These are phyloP conservation scores for Fraxinus velutina DNA, from an alignment of 305 asterid species.

Conservation along the genomic window DNA sequence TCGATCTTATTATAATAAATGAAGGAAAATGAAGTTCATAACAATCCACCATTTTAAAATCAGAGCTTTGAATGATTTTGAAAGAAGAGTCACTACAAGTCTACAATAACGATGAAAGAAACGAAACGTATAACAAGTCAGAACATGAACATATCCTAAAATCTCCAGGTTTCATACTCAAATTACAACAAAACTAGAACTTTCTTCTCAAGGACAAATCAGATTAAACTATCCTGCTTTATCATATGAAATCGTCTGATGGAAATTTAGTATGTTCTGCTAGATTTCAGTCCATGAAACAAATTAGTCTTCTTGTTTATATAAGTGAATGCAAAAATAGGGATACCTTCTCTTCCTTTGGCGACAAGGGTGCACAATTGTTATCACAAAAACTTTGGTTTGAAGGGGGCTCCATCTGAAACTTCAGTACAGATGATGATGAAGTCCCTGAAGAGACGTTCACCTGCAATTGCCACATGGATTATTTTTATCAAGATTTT, in stretches of 20 bases:
- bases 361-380: constrained; percentile 40
- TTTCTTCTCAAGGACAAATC: not conserved
- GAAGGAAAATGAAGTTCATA: not conserved
- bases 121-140: not conserved
- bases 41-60: not conserved
- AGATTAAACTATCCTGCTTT: not conserved
- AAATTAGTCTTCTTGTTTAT: not conserved
- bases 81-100: not conserved
- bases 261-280: not conserved
- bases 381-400: constrained; percentile 63
- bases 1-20: not conserved
- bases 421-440: constrained; percentile 49
- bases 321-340: not conserved
- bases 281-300: not conserved
- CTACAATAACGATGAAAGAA: not conserved
- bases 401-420: constrained; percentile 99
- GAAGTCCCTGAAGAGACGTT: constrained; percentile 55
- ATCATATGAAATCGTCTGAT: not conserved
- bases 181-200: not conserved
- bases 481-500: not conserved
- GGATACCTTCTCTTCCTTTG: constrained; percentile 70
- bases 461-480: constrained; percentile 40
- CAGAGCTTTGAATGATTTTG: not conserved
- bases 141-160: not conserved
- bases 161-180: not conserved